Percentiles rank a stretch among this genome's conserved stretches.
Evolutionary conservation across 2,329 filamentous ascomycete species (phyloP).

Genomic region (Colletotrichum sp.): DNA sequence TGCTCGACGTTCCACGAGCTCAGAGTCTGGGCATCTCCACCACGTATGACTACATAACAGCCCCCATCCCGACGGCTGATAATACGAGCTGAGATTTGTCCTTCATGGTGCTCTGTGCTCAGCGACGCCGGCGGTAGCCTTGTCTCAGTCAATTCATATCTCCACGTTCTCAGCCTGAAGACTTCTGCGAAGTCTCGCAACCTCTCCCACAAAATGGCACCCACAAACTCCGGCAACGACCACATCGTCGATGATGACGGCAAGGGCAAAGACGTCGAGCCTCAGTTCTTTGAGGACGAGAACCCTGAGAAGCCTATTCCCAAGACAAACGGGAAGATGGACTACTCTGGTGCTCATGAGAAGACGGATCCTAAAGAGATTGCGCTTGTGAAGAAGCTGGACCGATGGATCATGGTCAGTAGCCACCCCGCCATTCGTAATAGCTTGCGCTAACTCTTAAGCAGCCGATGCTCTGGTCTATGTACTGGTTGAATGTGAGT

Average conservation of each 20-base stretch:
- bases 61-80: background rate
- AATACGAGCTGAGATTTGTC: too few species aligned
- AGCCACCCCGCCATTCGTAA: background rate
- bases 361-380: conserved; percentile 47
- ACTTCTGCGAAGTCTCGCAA: background rate
- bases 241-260: background rate
- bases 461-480: conserved; percentile 23
- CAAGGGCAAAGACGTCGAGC: conserved; percentile 7
- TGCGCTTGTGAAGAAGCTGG: conserved; percentile 43
- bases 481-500: conserved; percentile 25
- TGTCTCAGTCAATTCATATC: background rate
- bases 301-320: conserved; percentile 23
- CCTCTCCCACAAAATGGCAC: background rate
- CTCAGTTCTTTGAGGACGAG: conserved; percentile 21
- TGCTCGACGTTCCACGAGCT: background rate
- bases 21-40: conserved; percentile 2
- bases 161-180: background rate
- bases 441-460: background rate
- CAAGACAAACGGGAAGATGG: conserved; percentile 23
- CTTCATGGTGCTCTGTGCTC: background rate
- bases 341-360: conserved; percentile 43
- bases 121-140: background rate
- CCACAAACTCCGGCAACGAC: background rate
- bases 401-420: conserved; percentile 41
- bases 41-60: conserved; percentile 1